A percentile compares a stretch with the other conserved stretches of the same genome.
Conservation (phyloP, 352 stramenopile genomes). For the Elongisporangium prolatum region DNA sequence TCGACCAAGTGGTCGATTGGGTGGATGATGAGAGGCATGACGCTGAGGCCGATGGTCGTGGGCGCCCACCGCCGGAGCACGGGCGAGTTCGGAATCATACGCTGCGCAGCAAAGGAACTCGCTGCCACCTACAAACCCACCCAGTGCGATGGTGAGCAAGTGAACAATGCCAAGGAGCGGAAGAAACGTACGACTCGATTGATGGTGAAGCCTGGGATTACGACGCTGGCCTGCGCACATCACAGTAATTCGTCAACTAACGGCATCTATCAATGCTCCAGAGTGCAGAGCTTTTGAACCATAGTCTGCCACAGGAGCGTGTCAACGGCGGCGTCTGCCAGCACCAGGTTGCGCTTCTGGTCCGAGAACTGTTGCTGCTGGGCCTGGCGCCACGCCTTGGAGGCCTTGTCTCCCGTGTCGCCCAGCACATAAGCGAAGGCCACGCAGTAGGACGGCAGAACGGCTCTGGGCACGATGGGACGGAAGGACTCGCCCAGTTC, state of each 20-base stretch:
- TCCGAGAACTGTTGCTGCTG: slow-evolving; percentile 14
- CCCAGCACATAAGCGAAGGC: slow-evolving; percentile 83
- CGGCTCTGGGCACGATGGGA: slow-evolving; percentile 61
- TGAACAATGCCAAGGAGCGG: no score
- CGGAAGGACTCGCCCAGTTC: slow-evolving; percentile 87
- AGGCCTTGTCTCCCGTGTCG: slow-evolving; percentile 79
- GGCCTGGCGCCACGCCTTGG: slow-evolving; percentile 29
- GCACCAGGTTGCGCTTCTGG: slow-evolving; percentile 25
- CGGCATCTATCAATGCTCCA: no score
- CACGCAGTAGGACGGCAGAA: slow-evolving; percentile 72
- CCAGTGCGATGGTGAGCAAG: not conserved
- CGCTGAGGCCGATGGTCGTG: slow-evolving; percentile 67
- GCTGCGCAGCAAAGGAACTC: slow-evolving; percentile 27
- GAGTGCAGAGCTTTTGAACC: slow-evolving; percentile 7
- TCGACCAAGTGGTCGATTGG: slow-evolving; percentile 79
- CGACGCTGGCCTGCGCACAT: slow-evolving; percentile 53
- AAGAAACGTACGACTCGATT: slow-evolving; percentile 51
- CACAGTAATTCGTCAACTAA: no score
- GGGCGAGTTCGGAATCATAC: slow-evolving; percentile 32
- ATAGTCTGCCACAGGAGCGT: slow-evolving; percentile 83
- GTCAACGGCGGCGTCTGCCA: slow-evolving; percentile 44
- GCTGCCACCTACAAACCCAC: slow-evolving; percentile 29
- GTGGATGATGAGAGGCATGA: slow-evolving; percentile 87
- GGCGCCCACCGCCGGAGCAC: slow-evolving; percentile 52
- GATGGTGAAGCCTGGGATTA: slow-evolving; percentile 83